Base-by-base conservation (phyloP, 108 stramenopile species). In the Cylindrotheca closterium region DNA sequence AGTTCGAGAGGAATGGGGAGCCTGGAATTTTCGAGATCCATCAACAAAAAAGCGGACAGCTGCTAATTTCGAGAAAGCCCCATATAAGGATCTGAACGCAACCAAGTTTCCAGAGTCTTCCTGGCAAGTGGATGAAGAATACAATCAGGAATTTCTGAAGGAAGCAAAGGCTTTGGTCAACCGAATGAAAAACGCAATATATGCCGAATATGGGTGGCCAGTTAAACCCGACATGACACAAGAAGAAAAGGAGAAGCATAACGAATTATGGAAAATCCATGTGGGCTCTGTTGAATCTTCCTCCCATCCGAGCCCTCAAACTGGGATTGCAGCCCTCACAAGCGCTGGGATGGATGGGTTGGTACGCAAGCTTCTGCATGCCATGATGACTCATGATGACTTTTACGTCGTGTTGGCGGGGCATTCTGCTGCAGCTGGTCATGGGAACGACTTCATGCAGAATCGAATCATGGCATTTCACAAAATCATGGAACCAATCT, bases 81-180 rank as follows among this genome's bases (percentile, higher is more conserved):
- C 65, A 22, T 73, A 85, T 58, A 60, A 79, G 10, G 92, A 93
- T 63, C 48, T 89, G 51, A 65, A 70, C 28, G 71, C 50, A 1
- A 77, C 80, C 10, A 77, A 86, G 4, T 93, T 93, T 67, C 87
- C 88, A 0, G 61, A 74, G 8, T 60, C 77, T 54, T 71, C 87
- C 18, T 93, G 92, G 92, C 92, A 93, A 68, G 79, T 74, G 8
- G 92, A 93, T 78, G 85, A 84, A 24, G 92, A 84, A 4, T 93
- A 79, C 66, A 83, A 86, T 55, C 84, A 83, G 45, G 78, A 82
- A 32, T 84, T 83, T 65, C 56, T 90, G 7, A 76, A 80, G 34
- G 88, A 83, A 27, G 88, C 83, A 1, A 68, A 68, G 19, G 62
- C 82, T 54, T 60, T 93, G n/a, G 78, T 93, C 12, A 53, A 56